phyloP scores from a whole-genome alignment of 148 eudicot genomes.

The Amaranthus palmeri region DNA sequence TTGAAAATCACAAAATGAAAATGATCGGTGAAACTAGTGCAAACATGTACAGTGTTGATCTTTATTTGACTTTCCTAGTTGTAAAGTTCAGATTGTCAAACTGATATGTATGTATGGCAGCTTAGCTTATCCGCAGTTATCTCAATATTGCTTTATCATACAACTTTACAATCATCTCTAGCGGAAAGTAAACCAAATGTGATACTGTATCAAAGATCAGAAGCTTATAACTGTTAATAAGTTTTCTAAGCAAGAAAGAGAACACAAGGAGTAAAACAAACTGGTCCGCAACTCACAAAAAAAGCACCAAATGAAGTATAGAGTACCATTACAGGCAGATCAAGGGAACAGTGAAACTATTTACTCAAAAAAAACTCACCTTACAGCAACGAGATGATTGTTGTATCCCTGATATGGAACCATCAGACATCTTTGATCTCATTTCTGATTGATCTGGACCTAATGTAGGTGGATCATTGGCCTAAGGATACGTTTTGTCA shows the following conservation, averaged over 20 bases:
- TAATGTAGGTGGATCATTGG: not conserved
- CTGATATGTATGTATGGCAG: not conserved
- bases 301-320: not conserved
- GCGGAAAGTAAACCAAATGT: not conserved
- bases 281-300: not conserved
- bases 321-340: not conserved
- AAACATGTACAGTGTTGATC: not conserved
- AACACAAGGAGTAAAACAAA: not conserved
- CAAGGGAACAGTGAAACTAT: not conserved
- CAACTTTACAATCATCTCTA: not conserved
- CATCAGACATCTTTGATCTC: constrained; percentile 4
- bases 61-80: not conserved
- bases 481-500: constrained; percentile 3
- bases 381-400: constrained; percentile 11
- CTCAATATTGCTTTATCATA: not conserved
- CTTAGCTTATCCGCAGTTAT: not conserved
- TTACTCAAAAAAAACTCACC: constrained; percentile 16
- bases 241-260: constrained; percentile 7
- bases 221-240: not conserved
- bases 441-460: not conserved
- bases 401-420: constrained; percentile 3
- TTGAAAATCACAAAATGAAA: not conserved
- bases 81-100: not conserved
- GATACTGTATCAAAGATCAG: not conserved
- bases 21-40: not conserved